Conservation (phyloP, 129 eudicot species). For the Flaveria sonorensis region DNA sequence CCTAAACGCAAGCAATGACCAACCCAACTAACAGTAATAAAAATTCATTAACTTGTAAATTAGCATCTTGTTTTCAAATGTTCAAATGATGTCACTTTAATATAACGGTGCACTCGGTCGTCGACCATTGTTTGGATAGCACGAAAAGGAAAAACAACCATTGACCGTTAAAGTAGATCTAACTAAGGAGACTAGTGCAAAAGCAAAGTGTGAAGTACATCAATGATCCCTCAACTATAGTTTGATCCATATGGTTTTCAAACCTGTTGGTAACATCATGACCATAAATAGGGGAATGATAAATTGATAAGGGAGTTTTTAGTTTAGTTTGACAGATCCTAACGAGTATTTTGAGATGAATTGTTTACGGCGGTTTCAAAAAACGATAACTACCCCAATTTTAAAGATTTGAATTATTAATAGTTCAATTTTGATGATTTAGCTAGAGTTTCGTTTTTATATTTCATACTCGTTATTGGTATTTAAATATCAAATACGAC, state of each 20-base stretch:
- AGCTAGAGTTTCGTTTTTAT: no score
- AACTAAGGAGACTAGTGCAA: neutral
- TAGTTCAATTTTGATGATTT: no score
- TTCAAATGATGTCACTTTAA: neutral
- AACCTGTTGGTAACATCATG: neutral
- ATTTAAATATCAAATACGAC: no score
- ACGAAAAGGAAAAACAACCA: conserved; percentile 22
- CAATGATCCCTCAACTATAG: conserved; percentile 12
- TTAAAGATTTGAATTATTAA: no score
- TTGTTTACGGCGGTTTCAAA: no score
- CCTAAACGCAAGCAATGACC: no score
- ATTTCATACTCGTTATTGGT: no score
- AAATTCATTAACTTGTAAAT: neutral
- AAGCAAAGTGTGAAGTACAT: conserved; percentile 14
- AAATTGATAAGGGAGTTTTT: no score
- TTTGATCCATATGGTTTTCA: neutral
- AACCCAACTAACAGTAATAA: no score
- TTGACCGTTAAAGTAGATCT: conserved; percentile 31
- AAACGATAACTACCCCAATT: no score
- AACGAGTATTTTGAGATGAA: neutral
- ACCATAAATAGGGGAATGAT: no score
- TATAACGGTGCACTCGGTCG: conserved; percentile 12
- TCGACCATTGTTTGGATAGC: conserved; percentile 26
- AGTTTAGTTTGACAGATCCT: no score
- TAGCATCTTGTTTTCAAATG: neutral